Percentiles rank a stretch among this genome's conserved stretches.
Conservation (phyloP, 345 rosid genomes). For the Mallotus nudiflorus region DNA sequence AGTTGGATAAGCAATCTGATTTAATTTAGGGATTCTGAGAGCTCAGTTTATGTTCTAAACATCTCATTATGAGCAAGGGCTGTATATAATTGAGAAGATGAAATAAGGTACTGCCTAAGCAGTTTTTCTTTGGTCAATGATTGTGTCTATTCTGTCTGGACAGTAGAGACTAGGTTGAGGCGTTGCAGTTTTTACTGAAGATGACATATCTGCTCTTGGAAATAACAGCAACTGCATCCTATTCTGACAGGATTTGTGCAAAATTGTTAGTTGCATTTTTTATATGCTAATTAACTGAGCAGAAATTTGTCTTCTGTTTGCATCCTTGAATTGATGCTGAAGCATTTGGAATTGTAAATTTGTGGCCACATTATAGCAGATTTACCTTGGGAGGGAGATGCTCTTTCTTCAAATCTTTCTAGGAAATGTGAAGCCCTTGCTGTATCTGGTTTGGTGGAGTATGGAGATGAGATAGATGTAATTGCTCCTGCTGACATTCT, state of each 20-base stretch:
- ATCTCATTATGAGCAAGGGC: not conserved
- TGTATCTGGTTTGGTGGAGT: slow-evolving; percentile 87
- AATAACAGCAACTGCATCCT: not conserved
- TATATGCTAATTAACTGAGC: not conserved
- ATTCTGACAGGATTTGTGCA: not conserved
- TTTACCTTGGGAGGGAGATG: slow-evolving; percentile 63
- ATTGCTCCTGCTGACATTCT: slow-evolving; percentile 87
- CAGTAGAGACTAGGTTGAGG: not conserved
- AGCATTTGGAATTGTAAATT: slow-evolving; percentile 19
- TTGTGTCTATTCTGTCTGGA: not conserved
- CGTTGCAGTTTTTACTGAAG: not conserved
- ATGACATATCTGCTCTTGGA: not conserved
- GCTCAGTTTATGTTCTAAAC: not conserved
- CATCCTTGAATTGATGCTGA: slow-evolving; percentile 10
- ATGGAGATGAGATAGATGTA: slow-evolving; percentile 94
- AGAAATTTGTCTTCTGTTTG: not conserved
- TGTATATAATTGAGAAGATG: not conserved
- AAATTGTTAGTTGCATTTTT: not conserved
- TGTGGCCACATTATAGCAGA: slow-evolving; percentile 43
- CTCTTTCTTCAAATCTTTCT: slow-evolving; percentile 56
- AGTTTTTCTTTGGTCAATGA: not conserved
- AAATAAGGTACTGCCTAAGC: not conserved
- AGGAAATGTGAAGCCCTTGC: slow-evolving; percentile 93
- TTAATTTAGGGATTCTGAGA: not conserved
- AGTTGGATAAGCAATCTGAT: not conserved